Conservation (phyloP, 1,284 basidiomycete species). For the Kalmanozyma brasiliensis region DNA sequence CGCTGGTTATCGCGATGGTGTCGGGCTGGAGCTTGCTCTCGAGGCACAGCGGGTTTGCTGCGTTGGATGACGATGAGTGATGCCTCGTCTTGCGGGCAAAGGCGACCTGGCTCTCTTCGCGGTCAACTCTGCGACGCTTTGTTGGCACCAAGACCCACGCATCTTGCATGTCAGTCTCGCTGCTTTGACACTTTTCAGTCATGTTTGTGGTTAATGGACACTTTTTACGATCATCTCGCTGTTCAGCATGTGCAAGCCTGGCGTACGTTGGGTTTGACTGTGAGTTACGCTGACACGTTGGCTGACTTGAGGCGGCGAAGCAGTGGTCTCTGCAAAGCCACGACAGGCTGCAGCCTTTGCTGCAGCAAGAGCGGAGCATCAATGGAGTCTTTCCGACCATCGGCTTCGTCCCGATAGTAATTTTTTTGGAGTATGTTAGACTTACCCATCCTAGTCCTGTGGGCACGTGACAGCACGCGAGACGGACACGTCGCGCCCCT, state of each 20-base stretch:
- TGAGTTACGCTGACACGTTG: too few species aligned
- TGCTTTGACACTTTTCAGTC: background rate
- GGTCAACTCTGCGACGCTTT: background rate
- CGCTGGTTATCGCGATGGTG: constrained; percentile 39
- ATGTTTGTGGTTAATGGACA: constrained; percentile 35
- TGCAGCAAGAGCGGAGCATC: too few species aligned
- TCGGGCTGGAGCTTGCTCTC: constrained; percentile 39
- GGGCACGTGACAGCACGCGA: constrained; percentile 27
- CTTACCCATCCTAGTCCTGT: too few species aligned
- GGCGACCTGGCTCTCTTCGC: too few species aligned
- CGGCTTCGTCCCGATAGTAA: constrained; percentile 1
- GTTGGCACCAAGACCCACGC: too few species aligned
- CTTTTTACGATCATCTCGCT: constrained; percentile 7
- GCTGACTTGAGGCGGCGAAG: too few species aligned
- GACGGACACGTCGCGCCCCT: constrained; percentile 21
- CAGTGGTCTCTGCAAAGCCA: too few species aligned
- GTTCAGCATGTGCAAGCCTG: background rate
- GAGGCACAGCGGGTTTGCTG: constrained; percentile 22
- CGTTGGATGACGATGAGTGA: constrained; percentile 21
- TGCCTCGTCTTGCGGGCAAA: too few species aligned
- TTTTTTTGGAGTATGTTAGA: too few species aligned
- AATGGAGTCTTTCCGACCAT: too few species aligned
- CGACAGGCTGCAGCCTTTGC: too few species aligned
- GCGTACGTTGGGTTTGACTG: background rate
- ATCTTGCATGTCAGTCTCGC: background rate